Evolutionary conservation across 305 asterid species (phyloP), one percentile per base, ranked within the genome.

Genomic region (Ilex paraguariensis): DNA sequence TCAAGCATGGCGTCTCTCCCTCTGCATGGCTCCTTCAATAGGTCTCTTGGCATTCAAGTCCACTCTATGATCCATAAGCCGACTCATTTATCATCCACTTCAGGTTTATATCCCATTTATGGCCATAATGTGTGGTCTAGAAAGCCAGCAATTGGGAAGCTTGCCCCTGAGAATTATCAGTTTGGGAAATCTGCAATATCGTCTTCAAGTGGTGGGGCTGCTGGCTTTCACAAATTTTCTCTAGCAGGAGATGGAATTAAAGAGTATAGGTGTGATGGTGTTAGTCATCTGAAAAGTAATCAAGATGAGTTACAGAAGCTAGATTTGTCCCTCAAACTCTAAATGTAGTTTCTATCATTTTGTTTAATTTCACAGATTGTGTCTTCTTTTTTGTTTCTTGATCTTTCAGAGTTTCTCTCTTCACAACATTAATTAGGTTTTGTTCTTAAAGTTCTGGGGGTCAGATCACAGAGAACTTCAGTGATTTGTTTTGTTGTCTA

Each of bases 271-370:
- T 79, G 87, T 79, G 81, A 79, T 31, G 51, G 17, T 59, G 68
- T 67, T 31, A 61, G 81, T 57, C 63, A 39, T 50, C 52, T 75
- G 66, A 78, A 70, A 56, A 45, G 52, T 51, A 75, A 70, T 65
- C 76, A 63, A 66, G 87, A 79, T 7, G 84, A 80, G 63, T 60
- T 79, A 28, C 79, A 76, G 71, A 81, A 68, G 60, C 78, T 87
- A 71, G 97, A 90, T 61, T 82, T 90, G 67, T 79, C 97, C 44
- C 93, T 90, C 36, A 87, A 76, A 79, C 88, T 89, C 55, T 78
- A 68, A 67, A 3, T 31, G 54, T 31, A 45, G 33, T n/a, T 21
- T 6, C 30, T 10, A 36, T 36, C 42, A 36, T 36, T 36, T 36
- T 36, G 1, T 36, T 21, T 1, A 21, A 21, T 21, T 36, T 4